Base-by-base conservation (phyloP, 2,329 filamentous ascomycete species). In the Aspergillus sp. region DNA sequence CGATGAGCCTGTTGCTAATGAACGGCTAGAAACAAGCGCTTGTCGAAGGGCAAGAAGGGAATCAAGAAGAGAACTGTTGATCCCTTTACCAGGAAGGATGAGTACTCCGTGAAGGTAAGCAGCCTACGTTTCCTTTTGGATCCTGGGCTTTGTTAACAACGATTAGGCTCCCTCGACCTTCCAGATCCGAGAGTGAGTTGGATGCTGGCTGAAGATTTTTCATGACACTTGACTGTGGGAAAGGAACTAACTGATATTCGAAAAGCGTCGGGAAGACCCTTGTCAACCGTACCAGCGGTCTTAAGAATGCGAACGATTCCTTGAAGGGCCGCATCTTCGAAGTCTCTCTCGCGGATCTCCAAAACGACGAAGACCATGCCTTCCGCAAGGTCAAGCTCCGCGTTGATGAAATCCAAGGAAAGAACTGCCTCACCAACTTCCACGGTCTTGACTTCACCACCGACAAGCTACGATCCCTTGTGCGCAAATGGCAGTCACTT, bases 371-470 rank as follows among this genome's bases (percentile, higher is more conserved):
- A 86, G 95, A 98, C 83, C 95, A 99, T 82, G 87, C 95, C 62
- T 99, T 98, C 90, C 93, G 95, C 84, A 99, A 99, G 87, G 86
- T 99, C 79, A 96, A 96, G 87, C 92, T 99, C 78, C 89, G 95
- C 69, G 91, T 98, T 74, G 95, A 99, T 77, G 95, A 99, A 84
- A 88, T 99, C 66, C 95, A 99, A 85, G 95, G 95, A 86, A 97
- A 97, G 89, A 98, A 96, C 89, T 98, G 95, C 85, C 84, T 99
- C 81, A 98, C 95, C 86, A 97, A 97, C 89, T 99, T 99, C 90
- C 93, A 99, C 88, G 95, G 95, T 73, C 88, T 99, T 79, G 95
- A 99, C 84, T 98, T 99, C 90, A 99, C 95, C 78, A 97, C 95
- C 73, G 95, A 99, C 88, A 99, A 99, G 88, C 90, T 99, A 74